Conservation (phyloP, 345 rosid genomes). For the Eucalyptus cloeziana region DNA sequence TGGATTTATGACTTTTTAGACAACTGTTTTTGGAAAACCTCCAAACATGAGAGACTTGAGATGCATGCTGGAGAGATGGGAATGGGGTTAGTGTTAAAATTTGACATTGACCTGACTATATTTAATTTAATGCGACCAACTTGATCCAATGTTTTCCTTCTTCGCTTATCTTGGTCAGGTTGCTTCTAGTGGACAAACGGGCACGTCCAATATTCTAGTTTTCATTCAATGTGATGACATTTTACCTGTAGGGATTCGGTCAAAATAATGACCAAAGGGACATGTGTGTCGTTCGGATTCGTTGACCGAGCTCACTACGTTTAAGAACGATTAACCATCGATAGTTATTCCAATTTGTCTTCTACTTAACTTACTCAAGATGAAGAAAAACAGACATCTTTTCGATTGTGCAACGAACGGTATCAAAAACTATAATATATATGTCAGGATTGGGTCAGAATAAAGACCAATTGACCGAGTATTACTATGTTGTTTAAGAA, state of each 20-base stretch:
- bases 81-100: not conserved
- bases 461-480: not conserved
- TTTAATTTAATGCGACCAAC: not conserved
- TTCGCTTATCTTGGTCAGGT: not conserved
- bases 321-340: not conserved
- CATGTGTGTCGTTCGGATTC: not conserved
- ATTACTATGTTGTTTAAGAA: not conserved
- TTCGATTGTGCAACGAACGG: not conserved
- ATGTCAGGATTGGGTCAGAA: not conserved
- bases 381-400: not conserved
- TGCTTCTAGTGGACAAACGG: not conserved
- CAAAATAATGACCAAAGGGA: not conserved
- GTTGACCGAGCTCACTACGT: not conserved
- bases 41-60: not conserved
- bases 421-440: not conserved
- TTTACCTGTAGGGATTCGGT: not conserved
- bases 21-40: not conserved
- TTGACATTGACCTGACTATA: not conserved
- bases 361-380: not conserved
- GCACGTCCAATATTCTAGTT: not conserved
- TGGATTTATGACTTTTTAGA: too few relatives aligned
- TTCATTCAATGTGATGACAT: not conserved
- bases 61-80: not conserved
- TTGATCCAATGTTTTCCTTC: not conserved
- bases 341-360: not conserved